Conservation (phyloP, 169 alveolate species). For the Plasmodium malariae region DNA sequence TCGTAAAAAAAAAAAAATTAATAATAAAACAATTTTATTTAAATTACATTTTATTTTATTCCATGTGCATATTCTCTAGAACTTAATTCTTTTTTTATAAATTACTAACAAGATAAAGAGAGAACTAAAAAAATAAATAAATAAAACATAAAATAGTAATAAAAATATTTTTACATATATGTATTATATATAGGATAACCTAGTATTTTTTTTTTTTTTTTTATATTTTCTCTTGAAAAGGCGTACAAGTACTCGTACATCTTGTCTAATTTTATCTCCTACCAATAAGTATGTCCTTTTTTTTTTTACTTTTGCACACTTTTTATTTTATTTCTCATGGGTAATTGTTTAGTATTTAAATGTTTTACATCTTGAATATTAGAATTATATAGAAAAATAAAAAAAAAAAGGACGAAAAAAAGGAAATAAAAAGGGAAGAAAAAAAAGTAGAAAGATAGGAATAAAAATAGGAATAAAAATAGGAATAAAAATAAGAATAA, state of each 20-base stretch:
- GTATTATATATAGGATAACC: background rate
- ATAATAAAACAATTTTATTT: too few species aligned
- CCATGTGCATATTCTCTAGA: constrained; percentile 19
- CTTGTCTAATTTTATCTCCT: constrained; percentile 36
- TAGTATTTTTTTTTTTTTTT: constrained; percentile 35
- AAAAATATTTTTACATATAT: too few species aligned
- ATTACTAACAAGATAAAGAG: constrained; percentile 21
- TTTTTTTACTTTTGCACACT: background rate
- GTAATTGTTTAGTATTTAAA: background rate
- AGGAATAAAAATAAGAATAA: background rate
- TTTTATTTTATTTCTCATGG: constrained; percentile 12
- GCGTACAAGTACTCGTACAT: constrained; percentile 2
- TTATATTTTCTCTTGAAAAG: constrained; percentile 5
- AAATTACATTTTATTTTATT: background rate
- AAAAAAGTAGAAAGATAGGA: background rate
- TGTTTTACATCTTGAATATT: constrained; percentile 19
- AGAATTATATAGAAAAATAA: constrained; percentile 1
- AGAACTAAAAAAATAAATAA: constrained; percentile 3
- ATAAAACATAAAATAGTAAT: too few species aligned
- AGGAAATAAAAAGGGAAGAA: background rate
- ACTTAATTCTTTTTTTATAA: constrained; percentile 24
- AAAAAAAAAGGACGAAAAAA: background rate
- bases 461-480: too few species aligned
- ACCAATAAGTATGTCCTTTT: constrained; percentile 5
- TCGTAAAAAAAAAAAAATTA: too few species aligned